Base-by-base conservation (phyloP, 2,329 filamentous ascomycete genomes). In the Stachybotrys chartarum region DNA sequence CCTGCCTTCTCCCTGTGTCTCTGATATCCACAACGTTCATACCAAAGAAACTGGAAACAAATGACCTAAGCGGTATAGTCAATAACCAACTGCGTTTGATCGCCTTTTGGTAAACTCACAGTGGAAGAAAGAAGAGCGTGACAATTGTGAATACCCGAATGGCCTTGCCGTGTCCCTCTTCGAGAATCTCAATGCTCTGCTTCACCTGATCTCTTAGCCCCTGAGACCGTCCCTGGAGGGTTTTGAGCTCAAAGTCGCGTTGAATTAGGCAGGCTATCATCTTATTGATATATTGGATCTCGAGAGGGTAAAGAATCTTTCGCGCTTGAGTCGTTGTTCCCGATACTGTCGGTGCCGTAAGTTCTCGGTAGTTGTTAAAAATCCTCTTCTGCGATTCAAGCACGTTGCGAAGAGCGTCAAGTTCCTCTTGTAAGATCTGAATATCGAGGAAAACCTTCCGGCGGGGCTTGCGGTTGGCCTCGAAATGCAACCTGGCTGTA, bases 71-170 rank as follows among this genome's bases (percentile, higher is more conserved):
- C 1, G 17, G 18, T 30, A 7, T 35, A 3, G 24, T 11, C 30
- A 45, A 30, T 50, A 10, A 45, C 7, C 3, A 44, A 30, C 30
- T 18, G 48, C n/a, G 30, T n/a, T 17, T 35, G 3, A n/a, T 44
- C 24, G 4, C 24, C 39, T 11, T 12, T 2, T 5, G 39, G 11
- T 12, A 11, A 44, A 57, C 58, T 64, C n/a, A 67, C 61, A 58
- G 30, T 16, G 54, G 56, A 44, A 44, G 39, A n/a, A 44, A 44
- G 39, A 44, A 44, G 39, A 44, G 39, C 5, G 39, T 44, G 11
- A 44, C 39, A 63, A 72, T 69, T 45, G 72, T 73, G 58, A 74
- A 72, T 3, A 63, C 62, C 8, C 64, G 57, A 32, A 69, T 67
- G 6, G 65, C 64, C 51, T 65, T 66, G 3, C 61, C 63, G 39